These are phyloP conservation scores for Suillus ampliporus DNA, from an alignment of 768 basidiomycete genomes.

Conservation along the genomic window DNA sequence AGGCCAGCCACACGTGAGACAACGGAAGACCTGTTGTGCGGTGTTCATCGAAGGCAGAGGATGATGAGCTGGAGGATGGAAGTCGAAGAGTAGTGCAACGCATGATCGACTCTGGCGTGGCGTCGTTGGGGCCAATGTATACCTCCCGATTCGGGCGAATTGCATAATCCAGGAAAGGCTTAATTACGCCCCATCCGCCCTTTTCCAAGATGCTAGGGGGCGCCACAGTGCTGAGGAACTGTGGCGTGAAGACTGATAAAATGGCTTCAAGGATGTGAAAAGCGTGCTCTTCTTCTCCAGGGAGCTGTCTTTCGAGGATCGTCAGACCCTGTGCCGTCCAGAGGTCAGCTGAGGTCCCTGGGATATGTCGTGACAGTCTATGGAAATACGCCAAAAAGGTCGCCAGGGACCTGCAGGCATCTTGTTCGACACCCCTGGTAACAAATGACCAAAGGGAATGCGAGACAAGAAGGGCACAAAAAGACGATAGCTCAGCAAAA, in stretches of 20 bases:
- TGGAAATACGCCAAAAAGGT: conserved; percentile 60
- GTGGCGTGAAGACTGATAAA: conserved; percentile 24
- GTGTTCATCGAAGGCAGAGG: conserved; percentile 28
- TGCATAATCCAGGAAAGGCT: conserved; percentile 63
- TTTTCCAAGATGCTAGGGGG: conserved; percentile 54
- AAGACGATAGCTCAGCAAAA: conserved; percentile 56
- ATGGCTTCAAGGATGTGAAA: conserved; percentile 40
- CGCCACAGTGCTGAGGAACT: conserved; percentile 26
- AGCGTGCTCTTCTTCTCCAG: conserved; percentile 76
- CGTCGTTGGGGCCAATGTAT: conserved; percentile 55
- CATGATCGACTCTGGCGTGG: conserved; percentile 61
- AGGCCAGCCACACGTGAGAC: conserved; percentile 67
- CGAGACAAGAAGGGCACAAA: conserved; percentile 54
- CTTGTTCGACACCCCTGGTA: conserved; percentile 6
- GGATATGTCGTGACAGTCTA: conserved; percentile 60
- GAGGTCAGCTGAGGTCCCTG: conserved; percentile 57
- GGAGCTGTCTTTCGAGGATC: conserved; percentile 59
- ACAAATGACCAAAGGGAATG: conserved; percentile 56
- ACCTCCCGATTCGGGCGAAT: conserved; percentile 47
- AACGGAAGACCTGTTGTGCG: conserved; percentile 49
- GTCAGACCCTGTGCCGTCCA: conserved; percentile 74
- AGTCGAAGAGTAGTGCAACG: conserved; percentile 60
- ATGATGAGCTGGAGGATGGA: conserved; percentile 18
- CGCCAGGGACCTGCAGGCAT: conserved; percentile 54
- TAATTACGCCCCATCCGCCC: conserved; percentile 46